Percentiles rank a stretch among this genome's conserved stretches.
Conservation (phyloP, 768 basidiomycete species). For the Kwoniella sp. region DNA sequence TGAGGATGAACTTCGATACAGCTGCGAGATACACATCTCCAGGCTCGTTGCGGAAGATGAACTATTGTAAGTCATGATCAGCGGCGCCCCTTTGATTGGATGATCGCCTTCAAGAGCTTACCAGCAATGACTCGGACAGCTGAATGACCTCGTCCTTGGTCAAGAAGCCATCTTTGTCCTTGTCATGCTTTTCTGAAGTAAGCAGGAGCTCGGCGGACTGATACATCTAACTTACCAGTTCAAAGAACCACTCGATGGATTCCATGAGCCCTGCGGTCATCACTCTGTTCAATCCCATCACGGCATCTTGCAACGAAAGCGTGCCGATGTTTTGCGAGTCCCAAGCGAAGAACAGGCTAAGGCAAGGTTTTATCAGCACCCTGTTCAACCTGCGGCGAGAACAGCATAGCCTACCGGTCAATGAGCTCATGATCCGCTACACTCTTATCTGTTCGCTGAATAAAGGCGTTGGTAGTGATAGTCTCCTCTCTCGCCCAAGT, state of each 20-base stretch:
- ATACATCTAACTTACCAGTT: conserved; percentile 52
- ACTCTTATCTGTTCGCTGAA: conserved; percentile 79
- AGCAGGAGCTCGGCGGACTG: background rate
- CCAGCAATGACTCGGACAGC: conserved; percentile 87
- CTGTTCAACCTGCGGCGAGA: background rate
- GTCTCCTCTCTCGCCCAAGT: conserved; percentile 95
- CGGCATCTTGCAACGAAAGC: conserved; percentile 76
- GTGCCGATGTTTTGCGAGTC: conserved; percentile 75
- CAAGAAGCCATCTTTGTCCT: conserved; percentile 89
- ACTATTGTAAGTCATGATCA: conserved; percentile 61
- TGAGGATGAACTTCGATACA: conserved; percentile 94
- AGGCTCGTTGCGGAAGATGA: conserved; percentile 94
- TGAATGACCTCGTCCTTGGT: conserved; percentile 96
- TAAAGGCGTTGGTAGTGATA: conserved; percentile 86
- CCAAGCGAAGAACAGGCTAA: conserved; percentile 84
- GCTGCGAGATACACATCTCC: conserved; percentile 96
- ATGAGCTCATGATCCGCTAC: conserved; percentile 96
- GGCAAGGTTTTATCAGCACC: no score
- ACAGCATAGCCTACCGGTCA: conserved; percentile 61
- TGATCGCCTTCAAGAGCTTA: conserved; percentile 48
- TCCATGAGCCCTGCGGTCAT: conserved; percentile 98
- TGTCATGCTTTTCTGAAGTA: conserved; percentile 49
- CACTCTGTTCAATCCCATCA: conserved; percentile 80
- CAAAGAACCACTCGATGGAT: conserved; percentile 98
- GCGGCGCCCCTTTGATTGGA: no score